A percentile compares a stretch with the other conserved stretches of the same genome.
These are phyloP conservation scores for Aspergillus luchuensis DNA, from an alignment of 2,329 filamentous ascomycete species.

Conservation along the genomic window DNA sequence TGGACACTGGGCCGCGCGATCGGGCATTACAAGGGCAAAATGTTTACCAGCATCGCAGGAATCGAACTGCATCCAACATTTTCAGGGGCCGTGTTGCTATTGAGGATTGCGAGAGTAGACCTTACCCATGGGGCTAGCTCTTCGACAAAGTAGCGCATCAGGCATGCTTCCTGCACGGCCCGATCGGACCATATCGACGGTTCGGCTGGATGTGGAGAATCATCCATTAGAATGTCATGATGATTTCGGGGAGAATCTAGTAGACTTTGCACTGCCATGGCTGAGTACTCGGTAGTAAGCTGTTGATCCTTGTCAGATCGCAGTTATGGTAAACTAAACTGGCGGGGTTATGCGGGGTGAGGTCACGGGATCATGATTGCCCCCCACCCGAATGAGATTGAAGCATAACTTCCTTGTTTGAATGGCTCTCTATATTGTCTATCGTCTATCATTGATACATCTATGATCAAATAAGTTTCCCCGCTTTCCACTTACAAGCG, in stretches of 20 bases:
- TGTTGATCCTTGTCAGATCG: no score
- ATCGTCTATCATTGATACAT: neutral
- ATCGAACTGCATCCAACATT: slow-evolving; percentile 31
- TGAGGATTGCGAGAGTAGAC: neutral
- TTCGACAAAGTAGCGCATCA: slow-evolving; percentile 27
- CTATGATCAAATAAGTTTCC: neutral
- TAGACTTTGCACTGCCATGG: no score
- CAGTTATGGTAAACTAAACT: no score
- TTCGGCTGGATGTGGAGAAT: no score
- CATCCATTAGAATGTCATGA: no score
- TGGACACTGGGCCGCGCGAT: slow-evolving; percentile 39
- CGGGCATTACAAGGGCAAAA: slow-evolving; percentile 42
- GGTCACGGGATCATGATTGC: neutral
- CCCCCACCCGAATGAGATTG: no score
- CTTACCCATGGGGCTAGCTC: slow-evolving; percentile 26
- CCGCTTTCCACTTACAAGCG: slow-evolving; percentile 1
- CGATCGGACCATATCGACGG: neutral
- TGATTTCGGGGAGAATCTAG: no score
- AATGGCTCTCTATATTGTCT: neutral
- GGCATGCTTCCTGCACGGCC: neutral
- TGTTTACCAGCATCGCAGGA: slow-evolving; percentile 42
- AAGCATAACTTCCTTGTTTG: no score
- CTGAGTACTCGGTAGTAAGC: no score
- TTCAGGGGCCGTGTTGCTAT: neutral
- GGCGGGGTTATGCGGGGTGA: neutral